Evolutionary conservation across 768 basidiomycete genomes (phyloP), one percentile per base, ranked within the genome.

Genomic region (Tricholoma hemisulphureum): DNA sequence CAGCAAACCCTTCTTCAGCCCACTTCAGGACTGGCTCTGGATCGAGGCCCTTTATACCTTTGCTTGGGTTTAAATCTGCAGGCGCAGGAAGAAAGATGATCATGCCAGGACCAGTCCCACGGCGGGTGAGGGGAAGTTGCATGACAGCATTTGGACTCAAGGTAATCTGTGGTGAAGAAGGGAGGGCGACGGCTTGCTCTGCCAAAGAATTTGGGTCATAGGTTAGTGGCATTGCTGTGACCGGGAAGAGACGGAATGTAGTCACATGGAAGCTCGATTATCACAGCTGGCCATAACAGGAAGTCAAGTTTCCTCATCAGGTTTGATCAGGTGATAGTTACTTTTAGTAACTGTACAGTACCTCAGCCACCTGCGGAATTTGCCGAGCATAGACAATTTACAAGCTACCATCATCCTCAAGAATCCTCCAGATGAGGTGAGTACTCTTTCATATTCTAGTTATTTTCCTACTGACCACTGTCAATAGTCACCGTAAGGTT

Each of bases 401-500:
- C 59, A 52, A 55, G 71, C 64, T 68, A 71, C 61, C 73, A 70
- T 62, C 66, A 63, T 67, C 75, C 71, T 76, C 75, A 75, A 77
- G 75, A 73, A 72, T 67, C 73, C 60, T 75, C 78, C 80, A 82
- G 78, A 87, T 87, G 86, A 86, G 85, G 85, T 86, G 68, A 68
- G 81, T 76, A 51, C 23, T 43, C 58, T 58, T 29, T 50, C 51
- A 26, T 45, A 24, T 39, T 41, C 48, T 5, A 49, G 49, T 28
- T 45, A 51, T 46, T 13, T 67, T 67, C 61, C 53, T 43, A 31
- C 49, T 58, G 9, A 61, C 43, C 34, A n/a, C 51, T 55, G 39
- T 63, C n/a, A 61, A 1, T 61, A 93, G 91, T 86, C 91, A 93
- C 74, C 91, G 91, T 85, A 93, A 93, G 88, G 91, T 93, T 63